A percentile compares a stretch with the other conserved stretches of the same genome.
phyloP scores from a whole-genome alignment of 371 early-diverging fungal genomes.

The Haplosporangium sp. region DNA sequence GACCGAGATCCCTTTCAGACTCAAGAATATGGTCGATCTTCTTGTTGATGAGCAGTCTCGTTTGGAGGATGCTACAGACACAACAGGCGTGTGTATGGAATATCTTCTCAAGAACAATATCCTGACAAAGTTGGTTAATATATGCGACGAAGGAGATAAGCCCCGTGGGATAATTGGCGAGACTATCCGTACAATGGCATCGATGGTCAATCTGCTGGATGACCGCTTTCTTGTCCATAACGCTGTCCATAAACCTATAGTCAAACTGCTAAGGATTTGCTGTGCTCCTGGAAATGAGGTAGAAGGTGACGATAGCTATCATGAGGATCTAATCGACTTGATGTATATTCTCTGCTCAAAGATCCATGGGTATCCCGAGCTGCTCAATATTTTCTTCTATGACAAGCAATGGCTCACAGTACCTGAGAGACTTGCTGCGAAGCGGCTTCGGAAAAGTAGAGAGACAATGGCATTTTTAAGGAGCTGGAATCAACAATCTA shows the following conservation, averaged over 20 bases:
- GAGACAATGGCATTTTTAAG: constrained; percentile 34
- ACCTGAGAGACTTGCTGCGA: constrained; percentile 59
- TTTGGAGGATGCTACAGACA: constrained; percentile 69
- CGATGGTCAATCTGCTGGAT: constrained; percentile 86
- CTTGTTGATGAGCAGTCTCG: constrained; percentile 90
- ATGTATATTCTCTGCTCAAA: constrained; percentile 90
- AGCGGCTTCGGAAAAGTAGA: constrained; percentile 27
- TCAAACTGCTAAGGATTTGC: constrained; percentile 79
- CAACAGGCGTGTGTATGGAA: constrained; percentile 92
- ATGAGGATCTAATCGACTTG: constrained; percentile 86
- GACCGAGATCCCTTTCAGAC: constrained; percentile 81
- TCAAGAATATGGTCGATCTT: constrained; percentile 87
- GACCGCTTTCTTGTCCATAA: constrained; percentile 91
- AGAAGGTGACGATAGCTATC: constrained; percentile 69
- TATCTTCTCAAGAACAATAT: constrained; percentile 86
- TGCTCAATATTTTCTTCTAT: constrained; percentile 90
- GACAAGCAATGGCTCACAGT: constrained; percentile 80
- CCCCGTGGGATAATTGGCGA: constrained; percentile 88
- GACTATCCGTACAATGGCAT: constrained; percentile 81
- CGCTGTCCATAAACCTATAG: constrained; percentile 86
- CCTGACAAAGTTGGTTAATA: constrained; percentile 79
- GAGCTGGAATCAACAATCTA: constrained; percentile 27
- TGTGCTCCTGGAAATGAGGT: constrained; percentile 63
- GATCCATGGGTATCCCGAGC: constrained; percentile 87
- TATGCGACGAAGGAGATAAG: constrained; percentile 77